Evolutionary conservation across 306 rosid genomes (phyloP).

Genomic region (Prunus davidiana): DNA sequence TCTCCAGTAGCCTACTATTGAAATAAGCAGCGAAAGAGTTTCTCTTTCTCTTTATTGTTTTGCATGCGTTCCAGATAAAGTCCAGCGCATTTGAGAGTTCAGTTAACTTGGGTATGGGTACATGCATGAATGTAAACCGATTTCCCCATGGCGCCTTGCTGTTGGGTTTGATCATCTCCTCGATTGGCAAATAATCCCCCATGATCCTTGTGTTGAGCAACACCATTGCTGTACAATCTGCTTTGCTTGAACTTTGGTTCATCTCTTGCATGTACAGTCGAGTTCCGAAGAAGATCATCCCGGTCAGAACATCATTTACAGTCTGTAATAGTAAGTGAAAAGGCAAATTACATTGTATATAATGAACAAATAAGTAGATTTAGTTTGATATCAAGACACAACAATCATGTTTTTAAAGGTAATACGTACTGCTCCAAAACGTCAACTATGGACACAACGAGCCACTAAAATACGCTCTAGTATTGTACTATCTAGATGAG

Average conservation of each 20-base stretch:
- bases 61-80: slow-evolving; percentile 35
- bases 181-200: slow-evolving; percentile 38
- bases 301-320: slow-evolving; percentile 48
- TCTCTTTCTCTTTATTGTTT: slow-evolving; percentile 43
- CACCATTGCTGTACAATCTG: slow-evolving; percentile 50
- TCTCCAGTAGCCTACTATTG: slow-evolving; percentile 34
- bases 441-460: no score
- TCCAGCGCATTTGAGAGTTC: slow-evolving; percentile 32
- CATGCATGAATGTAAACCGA: slow-evolving; percentile 40
- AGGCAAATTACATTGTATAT: no score
- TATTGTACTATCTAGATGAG: no score
- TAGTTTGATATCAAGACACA: no score
- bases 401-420: no score
- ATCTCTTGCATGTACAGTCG: slow-evolving; percentile 50
- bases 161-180: slow-evolving; percentile 44
- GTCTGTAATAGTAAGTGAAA: slow-evolving; percentile 24
- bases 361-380: no score
- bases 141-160: slow-evolving; percentile 40
- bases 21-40: slow-evolving; percentile 37
- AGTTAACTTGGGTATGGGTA: slow-evolving; percentile 44
- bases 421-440: no score
- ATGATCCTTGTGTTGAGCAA: slow-evolving; percentile 50
- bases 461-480: no score
- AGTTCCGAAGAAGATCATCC: slow-evolving; percentile 43
- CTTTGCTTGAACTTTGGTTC: slow-evolving; percentile 26